Percentiles rank a stretch among this genome's conserved stretches.
Conservation (phyloP, 768 basidiomycete genomes). For the Psilocybe sp. region DNA sequence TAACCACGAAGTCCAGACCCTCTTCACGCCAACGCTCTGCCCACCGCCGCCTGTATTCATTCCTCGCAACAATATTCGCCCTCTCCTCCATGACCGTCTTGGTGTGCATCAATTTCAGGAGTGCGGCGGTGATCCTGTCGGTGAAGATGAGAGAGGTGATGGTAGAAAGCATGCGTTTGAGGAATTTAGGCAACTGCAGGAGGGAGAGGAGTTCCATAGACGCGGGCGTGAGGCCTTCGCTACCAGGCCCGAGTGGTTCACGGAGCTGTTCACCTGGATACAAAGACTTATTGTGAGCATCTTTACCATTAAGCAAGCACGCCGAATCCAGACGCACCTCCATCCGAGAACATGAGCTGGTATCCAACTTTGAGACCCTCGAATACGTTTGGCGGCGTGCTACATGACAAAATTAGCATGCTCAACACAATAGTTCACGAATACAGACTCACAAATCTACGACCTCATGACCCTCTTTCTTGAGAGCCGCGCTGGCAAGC, state of each 20-base stretch:
- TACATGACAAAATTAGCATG: too few species aligned
- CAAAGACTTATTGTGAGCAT: constrained; percentile 1
- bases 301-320: constrained; percentile 8
- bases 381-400: constrained; percentile 46
- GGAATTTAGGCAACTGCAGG: constrained; percentile 32
- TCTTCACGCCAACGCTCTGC: too few species aligned
- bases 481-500: too few species aligned
- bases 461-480: constrained; percentile 63
- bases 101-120: constrained; percentile 37
- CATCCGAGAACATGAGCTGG: constrained; percentile 55
- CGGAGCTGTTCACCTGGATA: constrained; percentile 41
- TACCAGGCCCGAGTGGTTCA: constrained; percentile 29
- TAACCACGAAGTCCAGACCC: too few species aligned
- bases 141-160: constrained; percentile 32
- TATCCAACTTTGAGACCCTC: constrained; percentile 51
- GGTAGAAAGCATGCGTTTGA: constrained; percentile 42
- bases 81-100: too few species aligned
- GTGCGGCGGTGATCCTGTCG: constrained; percentile 34
- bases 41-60: too few species aligned
- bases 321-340: too few species aligned
- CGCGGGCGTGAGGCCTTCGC: constrained; percentile 30
- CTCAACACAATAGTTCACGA: background rate
- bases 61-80: too few species aligned
- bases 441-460: constrained; percentile 51
- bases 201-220: constrained; percentile 29